These are phyloP conservation scores for Raphanus hybrid DNA, from an alignment of 441 rosid genomes.

Conservation along the genomic window DNA sequence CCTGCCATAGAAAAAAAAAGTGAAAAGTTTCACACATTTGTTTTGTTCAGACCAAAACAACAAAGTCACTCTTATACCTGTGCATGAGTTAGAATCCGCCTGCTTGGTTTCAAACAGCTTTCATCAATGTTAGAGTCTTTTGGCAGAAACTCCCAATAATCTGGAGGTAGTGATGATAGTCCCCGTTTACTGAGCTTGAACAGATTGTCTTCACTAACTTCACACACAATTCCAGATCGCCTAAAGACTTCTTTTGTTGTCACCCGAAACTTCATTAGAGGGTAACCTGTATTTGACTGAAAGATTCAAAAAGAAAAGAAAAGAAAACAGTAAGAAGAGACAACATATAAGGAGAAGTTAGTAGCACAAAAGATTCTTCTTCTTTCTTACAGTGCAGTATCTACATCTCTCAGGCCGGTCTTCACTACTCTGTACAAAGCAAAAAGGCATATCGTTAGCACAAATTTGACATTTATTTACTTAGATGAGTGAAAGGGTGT, in stretches of 20 bases:
- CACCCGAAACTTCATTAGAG: constrained; percentile 78
- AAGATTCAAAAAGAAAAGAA: not conserved
- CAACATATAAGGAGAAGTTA: constrained; percentile 15
- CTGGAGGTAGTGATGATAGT: constrained; percentile 54
- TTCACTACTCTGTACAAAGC: constrained; percentile 51
- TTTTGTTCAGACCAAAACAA: not conserved
- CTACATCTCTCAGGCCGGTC: constrained; percentile 63
- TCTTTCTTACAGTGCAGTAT: constrained; percentile 89
- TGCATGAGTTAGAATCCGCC: constrained; percentile 69
- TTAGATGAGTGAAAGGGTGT: not conserved
- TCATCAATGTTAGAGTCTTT: constrained; percentile 67
- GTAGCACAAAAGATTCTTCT: constrained; percentile 39
- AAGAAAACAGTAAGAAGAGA: constrained; percentile 22
- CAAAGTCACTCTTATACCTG: constrained; percentile 58
- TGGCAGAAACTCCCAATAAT: constrained; percentile 84
- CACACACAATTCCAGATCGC: constrained; percentile 68
- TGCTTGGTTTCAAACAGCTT: constrained; percentile 53
- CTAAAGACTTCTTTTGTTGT: constrained; percentile 66
- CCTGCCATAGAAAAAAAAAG: constrained; percentile 46
- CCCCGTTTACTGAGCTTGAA: constrained; percentile 47
- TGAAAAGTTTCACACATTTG: not conserved
- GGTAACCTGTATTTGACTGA: constrained; percentile 78
- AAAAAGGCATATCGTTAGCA: constrained; percentile 7
- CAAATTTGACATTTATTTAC: not conserved
- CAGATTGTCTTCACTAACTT: constrained; percentile 54